Conservation (phyloP, 1,284 basidiomycete species). For the Heterobasidion irregulare region DNA sequence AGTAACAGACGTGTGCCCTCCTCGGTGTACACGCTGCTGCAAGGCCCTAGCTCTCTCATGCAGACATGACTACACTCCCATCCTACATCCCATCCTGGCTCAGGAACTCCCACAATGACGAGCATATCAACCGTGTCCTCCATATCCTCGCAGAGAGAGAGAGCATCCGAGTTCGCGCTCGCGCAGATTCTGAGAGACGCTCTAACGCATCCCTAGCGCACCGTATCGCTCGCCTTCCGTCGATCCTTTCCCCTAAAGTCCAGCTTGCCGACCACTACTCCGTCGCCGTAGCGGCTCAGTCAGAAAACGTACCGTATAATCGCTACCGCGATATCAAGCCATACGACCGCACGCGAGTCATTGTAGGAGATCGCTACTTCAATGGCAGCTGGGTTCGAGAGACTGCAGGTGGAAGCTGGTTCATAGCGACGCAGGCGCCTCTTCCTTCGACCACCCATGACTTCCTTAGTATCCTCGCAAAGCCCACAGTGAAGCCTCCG, state of each 20-base stretch:
- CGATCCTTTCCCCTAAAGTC: constrained; percentile 14
- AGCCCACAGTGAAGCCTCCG: constrained; percentile 9
- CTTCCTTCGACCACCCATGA: constrained; percentile 59
- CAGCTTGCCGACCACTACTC: constrained; percentile 41
- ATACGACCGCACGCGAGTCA: constrained; percentile 72
- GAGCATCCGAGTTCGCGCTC: constrained; percentile 23
- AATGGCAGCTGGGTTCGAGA: constrained; percentile 84
- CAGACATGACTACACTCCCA: constrained; percentile 4
- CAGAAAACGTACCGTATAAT: constrained; percentile 41
- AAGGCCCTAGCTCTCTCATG: background rate
- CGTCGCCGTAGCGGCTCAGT: constrained; percentile 35
- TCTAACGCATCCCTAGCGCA: constrained; percentile 18
- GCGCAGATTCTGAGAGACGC: constrained; percentile 24
- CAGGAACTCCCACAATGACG: constrained; percentile 18
- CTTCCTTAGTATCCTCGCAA: constrained; percentile 58
- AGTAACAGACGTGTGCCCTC: background rate
- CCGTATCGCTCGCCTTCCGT: constrained; percentile 14
- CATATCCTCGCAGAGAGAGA: constrained; percentile 34
- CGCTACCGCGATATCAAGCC: constrained; percentile 70
- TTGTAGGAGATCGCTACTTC: constrained; percentile 53
- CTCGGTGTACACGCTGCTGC: background rate
- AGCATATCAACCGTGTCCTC: constrained; percentile 27
- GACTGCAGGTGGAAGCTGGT: constrained; percentile 61
- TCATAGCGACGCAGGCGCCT: constrained; percentile 82
- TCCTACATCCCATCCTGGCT: constrained; percentile 19